Percentiles rank a stretch among this genome's conserved stretches.
Evolutionary conservation across 2,329 filamentous ascomycete species (phyloP).

Genomic region (Achaetomium macrosporum): DNA sequence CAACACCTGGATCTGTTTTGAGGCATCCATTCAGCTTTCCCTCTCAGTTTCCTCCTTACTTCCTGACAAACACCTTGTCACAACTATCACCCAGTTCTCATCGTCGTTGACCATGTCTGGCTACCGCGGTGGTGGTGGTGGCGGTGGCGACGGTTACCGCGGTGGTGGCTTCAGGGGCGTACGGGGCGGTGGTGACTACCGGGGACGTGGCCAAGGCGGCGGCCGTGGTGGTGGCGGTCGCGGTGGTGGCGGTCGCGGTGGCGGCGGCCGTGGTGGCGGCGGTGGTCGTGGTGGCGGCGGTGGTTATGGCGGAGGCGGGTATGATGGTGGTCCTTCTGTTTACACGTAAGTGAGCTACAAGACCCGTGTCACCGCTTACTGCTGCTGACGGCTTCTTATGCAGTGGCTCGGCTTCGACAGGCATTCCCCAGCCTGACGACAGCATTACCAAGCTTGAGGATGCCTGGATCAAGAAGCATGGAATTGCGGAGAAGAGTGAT

Average conservation of each 20-base stretch:
- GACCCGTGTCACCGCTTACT: not conserved
- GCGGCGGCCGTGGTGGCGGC: constrained; percentile 5
- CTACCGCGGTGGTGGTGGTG: constrained; percentile 18
- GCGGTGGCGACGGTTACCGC: constrained; percentile 19
- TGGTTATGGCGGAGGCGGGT: constrained; percentile 14
- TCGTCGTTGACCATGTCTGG: constrained; percentile 11
- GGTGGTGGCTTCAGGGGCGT: not conserved
- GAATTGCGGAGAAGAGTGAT: not conserved
- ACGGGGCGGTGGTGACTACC: constrained; percentile 6
- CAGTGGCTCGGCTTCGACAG: constrained; percentile 6
- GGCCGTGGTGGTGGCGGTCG: constrained; percentile 14
- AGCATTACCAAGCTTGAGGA: constrained; percentile 26
- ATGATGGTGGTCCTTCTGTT: constrained; percentile 23
- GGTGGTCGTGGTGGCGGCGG: constrained; percentile 22
- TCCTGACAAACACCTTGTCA: not conserved
- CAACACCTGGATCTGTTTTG: not conserved
- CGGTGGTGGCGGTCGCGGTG: constrained; percentile 15
- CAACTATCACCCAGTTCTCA: not conserved
- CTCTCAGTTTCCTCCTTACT: not conserved
- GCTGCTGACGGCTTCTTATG: constrained; percentile 8
- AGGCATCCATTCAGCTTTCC: not conserved
- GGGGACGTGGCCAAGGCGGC: constrained; percentile 14
- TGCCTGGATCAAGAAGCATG: constrained; percentile 23
- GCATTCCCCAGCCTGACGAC: constrained; percentile 27
- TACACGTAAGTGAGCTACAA: constrained; percentile 28